Conservation (phyloP, 306 rosid species). For the Gynostemma pentaphyllum region DNA sequence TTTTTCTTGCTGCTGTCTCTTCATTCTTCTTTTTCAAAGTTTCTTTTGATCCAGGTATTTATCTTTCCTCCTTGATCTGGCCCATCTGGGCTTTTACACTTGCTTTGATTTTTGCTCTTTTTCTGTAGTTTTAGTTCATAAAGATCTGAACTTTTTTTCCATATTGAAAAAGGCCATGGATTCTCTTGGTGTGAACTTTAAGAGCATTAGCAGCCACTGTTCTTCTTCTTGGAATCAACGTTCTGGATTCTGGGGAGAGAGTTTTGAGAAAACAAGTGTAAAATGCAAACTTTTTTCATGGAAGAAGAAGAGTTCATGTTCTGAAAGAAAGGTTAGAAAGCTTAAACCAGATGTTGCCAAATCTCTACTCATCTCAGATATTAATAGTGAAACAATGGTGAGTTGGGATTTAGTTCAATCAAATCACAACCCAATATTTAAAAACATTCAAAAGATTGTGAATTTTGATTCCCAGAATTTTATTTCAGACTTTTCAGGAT, state of each 20-base stretch:
- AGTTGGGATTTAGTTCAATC: constrained; percentile 3
- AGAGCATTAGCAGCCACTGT: constrained; percentile 11
- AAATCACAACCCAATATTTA: no score
- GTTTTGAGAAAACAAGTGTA: constrained; percentile 21
- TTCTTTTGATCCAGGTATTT: neutral
- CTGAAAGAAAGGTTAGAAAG: constrained; percentile 14
- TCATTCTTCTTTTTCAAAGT: neutral
- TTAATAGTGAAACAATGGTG: constrained; percentile 35
- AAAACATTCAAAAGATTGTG: neutral
- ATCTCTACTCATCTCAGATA: constrained; percentile 47
- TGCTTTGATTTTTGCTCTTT: neutral
- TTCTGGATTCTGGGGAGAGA: constrained; percentile 42
- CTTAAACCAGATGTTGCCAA: constrained; percentile 18
- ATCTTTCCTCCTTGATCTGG: neutral
- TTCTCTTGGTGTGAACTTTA: constrained; percentile 34
- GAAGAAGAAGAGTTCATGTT: constrained; percentile 27
- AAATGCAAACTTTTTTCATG: constrained; percentile 18
- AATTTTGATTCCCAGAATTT: constrained; percentile 8
- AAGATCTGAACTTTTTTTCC: neutral
- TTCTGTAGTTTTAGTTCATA: neutral
- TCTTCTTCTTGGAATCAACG: constrained; percentile 20
- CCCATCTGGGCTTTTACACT: neutral
- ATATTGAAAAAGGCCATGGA: no score
- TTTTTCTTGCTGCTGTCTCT: neutral
- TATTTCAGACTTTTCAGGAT: constrained; percentile 33